Evolutionary conservation across 2,329 filamentous ascomycete species (phyloP).

Genomic region (Claviceps spartinae): DNA sequence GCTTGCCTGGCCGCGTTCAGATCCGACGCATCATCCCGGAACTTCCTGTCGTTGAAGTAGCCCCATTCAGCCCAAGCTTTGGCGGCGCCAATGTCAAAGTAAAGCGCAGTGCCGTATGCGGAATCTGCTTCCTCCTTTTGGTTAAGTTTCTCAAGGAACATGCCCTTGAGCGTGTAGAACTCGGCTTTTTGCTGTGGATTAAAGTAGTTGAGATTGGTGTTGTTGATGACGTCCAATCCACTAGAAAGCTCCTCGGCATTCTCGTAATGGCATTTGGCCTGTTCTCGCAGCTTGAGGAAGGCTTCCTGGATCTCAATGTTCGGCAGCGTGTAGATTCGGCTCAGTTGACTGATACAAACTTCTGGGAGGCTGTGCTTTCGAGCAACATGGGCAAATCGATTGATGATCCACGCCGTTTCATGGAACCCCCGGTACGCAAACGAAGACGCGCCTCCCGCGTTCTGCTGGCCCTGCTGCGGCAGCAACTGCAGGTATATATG

Average conservation of each 20-base stretch:
- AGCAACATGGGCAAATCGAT: slow-evolving; percentile 93
- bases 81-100: slow-evolving; percentile 86
- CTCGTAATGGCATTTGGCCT: slow-evolving; percentile 97
- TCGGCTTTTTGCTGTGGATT: slow-evolving; percentile 92
- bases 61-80: slow-evolving; percentile 99
- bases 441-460: slow-evolving; percentile 68
- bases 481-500: slow-evolving; percentile 78
- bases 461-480: slow-evolving; percentile 59
- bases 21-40: slow-evolving; percentile 78
- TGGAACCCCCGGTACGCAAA: slow-evolving; percentile 97
- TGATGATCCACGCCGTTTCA: slow-evolving; percentile 99
- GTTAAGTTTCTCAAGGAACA: slow-evolving; percentile 92
- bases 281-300: slow-evolving; percentile 94
- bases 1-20: slow-evolving; percentile 79
- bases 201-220: slow-evolving; percentile 98
- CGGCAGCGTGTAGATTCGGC: slow-evolving; percentile 93
- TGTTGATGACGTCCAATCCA: slow-evolving; percentile 96
- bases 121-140: slow-evolving; percentile 86
- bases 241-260: slow-evolving; percentile 84
- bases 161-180: slow-evolving; percentile 97
- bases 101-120: slow-evolving; percentile 87
- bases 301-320: slow-evolving; percentile 99
- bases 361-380: slow-evolving; percentile 94
- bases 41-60: slow-evolving; percentile 91
- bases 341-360: slow-evolving; percentile 93